phyloP scores from a whole-genome alignment of 495 filamentous ascomycete genomes.

The Penicillium malachiteum region DNA sequence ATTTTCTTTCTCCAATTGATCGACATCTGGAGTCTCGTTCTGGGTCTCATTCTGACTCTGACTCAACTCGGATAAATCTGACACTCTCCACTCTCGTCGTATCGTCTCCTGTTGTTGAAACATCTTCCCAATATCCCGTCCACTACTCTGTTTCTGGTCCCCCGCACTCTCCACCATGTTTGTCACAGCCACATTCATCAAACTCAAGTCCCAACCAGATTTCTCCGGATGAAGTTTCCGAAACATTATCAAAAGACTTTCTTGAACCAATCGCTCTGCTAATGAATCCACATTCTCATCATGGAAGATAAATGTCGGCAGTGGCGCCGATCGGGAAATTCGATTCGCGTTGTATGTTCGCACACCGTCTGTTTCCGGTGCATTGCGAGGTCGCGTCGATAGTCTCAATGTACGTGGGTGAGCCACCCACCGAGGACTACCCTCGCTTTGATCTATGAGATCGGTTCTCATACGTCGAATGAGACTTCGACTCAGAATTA shows the following conservation, averaged over 20 bases:
- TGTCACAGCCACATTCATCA: constrained; percentile 84
- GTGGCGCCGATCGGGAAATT: constrained; percentile 63
- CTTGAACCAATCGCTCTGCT: constrained; percentile 67
- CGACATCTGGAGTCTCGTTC: constrained; percentile 11
- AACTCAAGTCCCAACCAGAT: constrained; percentile 71
- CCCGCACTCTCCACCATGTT: constrained; percentile 72
- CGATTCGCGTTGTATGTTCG: constrained; percentile 54
- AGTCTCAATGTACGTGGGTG: constrained; percentile 72
- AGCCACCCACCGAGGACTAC: constrained; percentile 58
- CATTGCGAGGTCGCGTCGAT: constrained; percentile 67
- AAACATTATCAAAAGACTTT: constrained; percentile 67
- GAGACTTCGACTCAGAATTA: constrained; percentile 62
- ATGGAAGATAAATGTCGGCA: constrained; percentile 69
- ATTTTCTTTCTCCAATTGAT: constrained; percentile 9
- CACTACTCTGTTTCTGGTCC: constrained; percentile 46
- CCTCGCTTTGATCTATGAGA: constrained; percentile 56
- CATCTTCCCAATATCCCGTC: constrained; percentile 66
- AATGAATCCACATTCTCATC: constrained; percentile 54
- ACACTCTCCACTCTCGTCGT: constrained; percentile 56
- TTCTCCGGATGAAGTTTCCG: constrained; percentile 67
- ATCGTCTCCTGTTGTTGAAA: constrained; percentile 65
- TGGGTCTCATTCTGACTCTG: not conserved
- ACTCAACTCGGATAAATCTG: not conserved
- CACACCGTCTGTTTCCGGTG: constrained; percentile 51
- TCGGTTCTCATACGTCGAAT: constrained; percentile 77